Evolutionary conservation across 2,329 filamentous ascomycete species (phyloP), one percentile per base, ranked within the genome.

Genomic region (Aspergillus pseudotamarii): DNA sequence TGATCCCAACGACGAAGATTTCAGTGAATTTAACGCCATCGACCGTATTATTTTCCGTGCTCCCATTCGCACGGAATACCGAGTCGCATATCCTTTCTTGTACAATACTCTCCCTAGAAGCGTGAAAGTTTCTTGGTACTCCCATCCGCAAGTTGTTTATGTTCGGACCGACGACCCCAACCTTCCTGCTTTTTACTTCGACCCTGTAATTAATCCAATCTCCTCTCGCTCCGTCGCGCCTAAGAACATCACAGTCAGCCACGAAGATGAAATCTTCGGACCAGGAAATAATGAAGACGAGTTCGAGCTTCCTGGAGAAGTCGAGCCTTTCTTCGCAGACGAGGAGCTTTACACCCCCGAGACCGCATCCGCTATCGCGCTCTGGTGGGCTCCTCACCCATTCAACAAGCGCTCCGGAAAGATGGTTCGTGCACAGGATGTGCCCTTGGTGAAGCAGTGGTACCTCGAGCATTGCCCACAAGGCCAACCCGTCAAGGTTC

Each of bases 1-100:
- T 65, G 94, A 99, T 77, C 95, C 95, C 2, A 99, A 99, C 72
- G 94, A 98, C 70, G 95, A 99, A 78, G 95, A 99, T 75, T 99
- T 99, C 79, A 95, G 95, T 79, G 95, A 99, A 79, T 99, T 99
- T 85, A 99, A 99, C 75, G 95, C 95, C 38, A 99, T 99, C 72
- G 95, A 99, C 74, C 92, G 96, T 70, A 99, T 99, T 79, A 99
- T 99, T 70, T 99, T 99, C 85, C 91, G 95, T 68, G 90, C 91
- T 54, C 94, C 94, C 0, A 96, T 98, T 68, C 89, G 94, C 70
- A 99, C 94, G 10, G 95, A 99, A 79, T 97, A 96, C 73, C 89
- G 94, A 53, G 95, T 99, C 50, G 93, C 93, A 0, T 98, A 92
- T 76, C 95, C 95, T 0, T 97, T 91, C 76, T 84, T 99, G 6